Base-by-base conservation (phyloP, 768 basidiomycete species). In the Tubosaeta sp. region DNA sequence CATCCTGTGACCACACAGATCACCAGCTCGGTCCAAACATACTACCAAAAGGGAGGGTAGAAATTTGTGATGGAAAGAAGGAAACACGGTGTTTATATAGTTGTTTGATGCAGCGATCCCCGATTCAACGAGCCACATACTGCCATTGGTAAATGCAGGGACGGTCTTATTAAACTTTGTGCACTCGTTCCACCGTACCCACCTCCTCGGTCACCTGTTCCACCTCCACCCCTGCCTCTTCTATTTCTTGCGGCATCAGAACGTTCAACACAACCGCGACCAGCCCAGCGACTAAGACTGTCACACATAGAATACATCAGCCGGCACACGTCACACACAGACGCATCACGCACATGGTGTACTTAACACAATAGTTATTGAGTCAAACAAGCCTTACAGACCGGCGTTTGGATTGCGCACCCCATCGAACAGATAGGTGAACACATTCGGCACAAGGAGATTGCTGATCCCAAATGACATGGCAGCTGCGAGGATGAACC, bases 391-490 rank as follows among this genome's bases (percentile, higher is more conserved):
- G 1, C 89, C 88, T 54, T 77, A 69, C 17, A 91, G 69, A 0
- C 83, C 85, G 31, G 69, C 72, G 51, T 66, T 80, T 7, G 81
- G 73, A 43, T 76, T 69, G 0, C 62, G 58, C 1, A 91, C 83
- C 13, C 79, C 71, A 22, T 86, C 83, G 54, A 91, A 91, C 17
- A 91, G 71, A 63, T 86, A 78, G 4, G 78, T 82, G 60, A 87
- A 87, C 32, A 86, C 79, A 12, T 65, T 72, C 1, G 81, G 80
- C 16, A 84, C 79, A 54, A 92, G 75, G 6, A 92, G 64, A 67
- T 89, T 81, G 0, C 86, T 88, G 26, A 91, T 34, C 0, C 88
- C 88, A 58, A 90, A 82, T 1, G 81, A 76, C 46, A 88, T 63
- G 1, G 86, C 84, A 0, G 84, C 84, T 6, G 82, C 82, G 26